These are phyloP conservation scores for Adenanthera pavonina DNA, from an alignment of 306 rosid genomes.

Conservation along the genomic window DNA sequence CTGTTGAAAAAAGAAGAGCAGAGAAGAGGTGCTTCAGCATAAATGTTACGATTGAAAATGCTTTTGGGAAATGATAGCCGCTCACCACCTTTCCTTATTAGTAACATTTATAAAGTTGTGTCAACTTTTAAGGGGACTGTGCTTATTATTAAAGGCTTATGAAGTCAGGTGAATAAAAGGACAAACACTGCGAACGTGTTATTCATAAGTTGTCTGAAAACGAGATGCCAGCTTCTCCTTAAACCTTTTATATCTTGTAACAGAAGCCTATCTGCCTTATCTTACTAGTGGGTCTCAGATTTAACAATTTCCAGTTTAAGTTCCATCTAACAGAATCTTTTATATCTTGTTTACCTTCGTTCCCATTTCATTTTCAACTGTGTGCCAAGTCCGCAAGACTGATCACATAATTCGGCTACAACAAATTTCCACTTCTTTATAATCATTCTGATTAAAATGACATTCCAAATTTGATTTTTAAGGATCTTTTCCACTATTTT, in stretches of 20 bases:
- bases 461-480: too few species aligned
- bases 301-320: too few species aligned
- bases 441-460: too few species aligned
- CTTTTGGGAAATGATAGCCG: constrained; percentile 22
- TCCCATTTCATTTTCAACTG: too few species aligned
- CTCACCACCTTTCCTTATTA: constrained; percentile 18
- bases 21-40: constrained; percentile 31
- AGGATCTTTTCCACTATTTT: too few species aligned
- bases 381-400: too few species aligned
- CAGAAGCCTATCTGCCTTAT: background rate
- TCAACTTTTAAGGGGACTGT: background rate
- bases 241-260: background rate
- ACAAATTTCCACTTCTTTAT: too few species aligned
- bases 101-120: background rate
- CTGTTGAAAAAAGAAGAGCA: constrained; percentile 52
- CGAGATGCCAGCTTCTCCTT: too few species aligned
- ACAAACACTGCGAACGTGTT: background rate
- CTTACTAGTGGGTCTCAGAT: too few species aligned
- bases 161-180: background rate
- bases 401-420: too few species aligned
- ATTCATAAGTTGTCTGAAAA: background rate
- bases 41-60: constrained; percentile 12
- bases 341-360: too few species aligned
- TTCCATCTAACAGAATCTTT: too few species aligned
- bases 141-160: background rate